Percentiles rank a stretch among this genome's conserved stretches.
Evolutionary conservation across 2,329 filamentous ascomycete genomes (phyloP).

Genomic region (Periconia digitata): DNA sequence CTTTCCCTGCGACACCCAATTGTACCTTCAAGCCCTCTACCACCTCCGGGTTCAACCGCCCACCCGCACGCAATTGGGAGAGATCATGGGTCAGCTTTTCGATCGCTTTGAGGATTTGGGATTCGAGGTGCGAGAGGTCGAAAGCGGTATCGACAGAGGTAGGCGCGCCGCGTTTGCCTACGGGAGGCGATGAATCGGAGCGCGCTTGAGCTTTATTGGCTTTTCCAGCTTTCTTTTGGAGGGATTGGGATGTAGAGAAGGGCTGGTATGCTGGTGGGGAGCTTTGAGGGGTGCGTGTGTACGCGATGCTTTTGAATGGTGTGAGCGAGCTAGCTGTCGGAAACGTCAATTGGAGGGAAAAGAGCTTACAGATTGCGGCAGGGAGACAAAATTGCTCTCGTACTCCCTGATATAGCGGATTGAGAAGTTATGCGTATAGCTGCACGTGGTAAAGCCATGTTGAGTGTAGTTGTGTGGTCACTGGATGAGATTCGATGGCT

Average conservation of each 20-base stretch:
- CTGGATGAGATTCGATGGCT: conserved; percentile 4
- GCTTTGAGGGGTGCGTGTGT: conserved; percentile 10
- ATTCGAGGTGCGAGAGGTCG: conserved; percentile 61
- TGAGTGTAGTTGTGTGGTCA: conserved; percentile 4
- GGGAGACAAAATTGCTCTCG: conserved; percentile 26
- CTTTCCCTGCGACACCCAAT: conserved; percentile 48
- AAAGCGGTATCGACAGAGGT: conserved; percentile 57
- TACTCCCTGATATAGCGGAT: conserved; percentile 9
- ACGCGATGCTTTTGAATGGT: conserved; percentile 6
- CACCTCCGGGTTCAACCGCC: conserved; percentile 62
- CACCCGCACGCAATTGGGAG: conserved; percentile 62
- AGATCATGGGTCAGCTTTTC: conserved; percentile 63
- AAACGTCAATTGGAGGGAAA: neutral
- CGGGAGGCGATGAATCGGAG: conserved; percentile 37
- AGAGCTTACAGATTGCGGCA: conserved; percentile 27
- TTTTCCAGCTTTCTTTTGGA: conserved; percentile 58
- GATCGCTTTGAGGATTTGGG: conserved; percentile 57
- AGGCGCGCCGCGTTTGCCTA: conserved; percentile 18
- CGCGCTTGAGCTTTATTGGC: conserved; percentile 45
- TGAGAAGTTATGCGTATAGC: conserved; percentile 20
- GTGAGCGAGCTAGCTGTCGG: neutral
- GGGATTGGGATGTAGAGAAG: conserved; percentile 48
- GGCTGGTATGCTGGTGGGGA: conserved; percentile 12
- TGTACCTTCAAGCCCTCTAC: conserved; percentile 65
- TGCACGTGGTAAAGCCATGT: conserved; percentile 33